A percentile compares a stretch with the other conserved stretches of the same genome.
These are phyloP conservation scores for Penicillium waksmanii DNA, from an alignment of 495 filamentous ascomycete species.

Conservation along the genomic window DNA sequence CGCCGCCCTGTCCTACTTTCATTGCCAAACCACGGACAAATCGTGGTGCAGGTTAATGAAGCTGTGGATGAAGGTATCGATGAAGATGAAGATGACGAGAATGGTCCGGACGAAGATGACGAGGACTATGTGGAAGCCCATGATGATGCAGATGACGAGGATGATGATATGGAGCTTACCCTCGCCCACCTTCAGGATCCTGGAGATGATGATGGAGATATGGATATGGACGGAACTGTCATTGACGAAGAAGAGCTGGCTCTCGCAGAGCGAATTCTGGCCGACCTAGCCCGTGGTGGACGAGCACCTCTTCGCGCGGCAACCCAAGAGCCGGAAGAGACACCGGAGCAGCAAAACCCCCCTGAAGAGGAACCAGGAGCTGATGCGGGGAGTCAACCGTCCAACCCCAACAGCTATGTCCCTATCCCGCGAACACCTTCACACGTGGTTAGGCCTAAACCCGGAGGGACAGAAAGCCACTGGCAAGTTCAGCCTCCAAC, in stretches of 20 bases:
- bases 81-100: conserved; percentile 45
- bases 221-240: conserved; percentile 54
- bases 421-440: conserved; percentile 46
- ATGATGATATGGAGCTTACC: conserved; percentile 34
- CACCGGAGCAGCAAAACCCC: conserved; percentile 56
- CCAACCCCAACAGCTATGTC: conserved; percentile 29
- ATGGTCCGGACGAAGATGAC: conserved; percentile 37
- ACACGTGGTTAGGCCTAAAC: conserved; percentile 36
- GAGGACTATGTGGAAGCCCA: conserved; percentile 49
- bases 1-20: conserved; percentile 44
- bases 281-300: conserved; percentile 18
- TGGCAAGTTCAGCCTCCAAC: conserved; percentile 82
- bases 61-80: conserved; percentile 54
- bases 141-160: conserved; percentile 52
- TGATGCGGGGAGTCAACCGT: conserved; percentile 27
- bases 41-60: conserved; percentile 49
- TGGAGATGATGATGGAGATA: conserved; percentile 51
- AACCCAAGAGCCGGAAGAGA: conserved; percentile 50
- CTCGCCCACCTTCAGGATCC: conserved; percentile 30
- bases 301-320: conserved; percentile 15
- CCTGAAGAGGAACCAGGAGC: conserved; percentile 12
- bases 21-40: conserved; percentile 42
- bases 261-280: conserved; percentile 68
- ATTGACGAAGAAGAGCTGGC: conserved; percentile 69
- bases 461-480: conserved; percentile 64